phyloP scores from a whole-genome alignment of 1,284 basidiomycete species.

The Rhodotorula sp. region DNA sequence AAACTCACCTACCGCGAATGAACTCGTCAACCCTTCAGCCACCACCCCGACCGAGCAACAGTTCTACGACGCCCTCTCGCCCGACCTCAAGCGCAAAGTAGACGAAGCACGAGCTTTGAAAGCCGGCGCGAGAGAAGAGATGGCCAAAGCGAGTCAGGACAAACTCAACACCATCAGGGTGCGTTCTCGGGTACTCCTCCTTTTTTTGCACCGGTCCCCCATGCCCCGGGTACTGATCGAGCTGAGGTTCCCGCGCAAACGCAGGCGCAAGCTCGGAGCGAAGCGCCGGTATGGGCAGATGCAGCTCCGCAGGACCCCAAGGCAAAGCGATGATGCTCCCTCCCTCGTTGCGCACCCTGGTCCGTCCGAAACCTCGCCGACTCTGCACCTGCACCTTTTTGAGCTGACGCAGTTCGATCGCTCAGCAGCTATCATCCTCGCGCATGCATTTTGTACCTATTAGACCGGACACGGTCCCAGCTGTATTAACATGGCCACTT shows the following conservation, averaged over 20 bases:
- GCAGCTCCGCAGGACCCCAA: not conserved
- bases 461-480: not conserved
- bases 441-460: not conserved
- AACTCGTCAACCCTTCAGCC: constrained; percentile 7
- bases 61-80: constrained; percentile 36
- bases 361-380: no score
- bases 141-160: constrained; percentile 3
- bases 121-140: constrained; percentile 15
- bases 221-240: no score
- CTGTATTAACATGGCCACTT: not conserved
- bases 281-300: constrained; percentile 23
- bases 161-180: constrained; percentile 23
- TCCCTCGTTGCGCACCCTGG: not conserved
- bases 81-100: constrained; percentile 38
- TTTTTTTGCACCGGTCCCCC: no score
- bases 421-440: no score
- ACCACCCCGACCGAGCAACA: constrained; percentile 38
- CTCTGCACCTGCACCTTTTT: no score
- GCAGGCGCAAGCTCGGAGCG: constrained; percentile 16
- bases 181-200: not conserved
- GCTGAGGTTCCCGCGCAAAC: not conserved
- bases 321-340: not conserved
- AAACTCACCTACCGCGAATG: not conserved
- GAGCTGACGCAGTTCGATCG: no score
- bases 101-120: constrained; percentile 21